Base-by-base conservation (phyloP, 2,329 filamentous ascomycete species). In the Talaromyces sp. region DNA sequence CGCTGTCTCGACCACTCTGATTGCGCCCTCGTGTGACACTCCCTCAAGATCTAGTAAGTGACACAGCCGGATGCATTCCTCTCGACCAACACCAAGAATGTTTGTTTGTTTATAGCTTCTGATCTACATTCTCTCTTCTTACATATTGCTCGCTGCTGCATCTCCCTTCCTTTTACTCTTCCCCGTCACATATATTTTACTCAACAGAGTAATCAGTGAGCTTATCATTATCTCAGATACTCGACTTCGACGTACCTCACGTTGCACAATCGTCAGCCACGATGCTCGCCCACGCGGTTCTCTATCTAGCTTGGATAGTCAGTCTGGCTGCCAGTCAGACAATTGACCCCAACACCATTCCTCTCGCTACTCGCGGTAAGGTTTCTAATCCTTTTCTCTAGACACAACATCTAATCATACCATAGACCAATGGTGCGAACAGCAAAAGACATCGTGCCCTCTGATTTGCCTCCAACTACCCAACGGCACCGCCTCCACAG, bases 401-500 rank as follows among this genome's bases (percentile, higher is more conserved):
- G 52, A 48, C 9, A 43, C 9, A 39, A 16, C 13, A 27, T 39
- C 33, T 61, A 50, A 60, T 22, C 7, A 14, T n/a, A 35, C 3
- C 22, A 62, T 67, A 82, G 78, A 74, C 10, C 68, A 75, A 64
- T 82, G 81, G 81, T 82, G 81, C 68, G 63, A 69, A 45, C 72
- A 75, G 43, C 81, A 82, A 66, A 73, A 72, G 27, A 73, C 76
- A 5, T 70, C 78, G 14, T 82, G 81, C 62, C 81, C 80, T 6
- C 73, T 82, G 48, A 73, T 82, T 60, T 82, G 81, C 65, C 70
- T 79, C 43, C 80, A 82, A 66, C 65, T 78, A 22, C 70, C 72
- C 16, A 76, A 74, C 54, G 72, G 77, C 24, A 72, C 75, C 1
- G 74, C 73, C 1, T 64, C 65, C 3, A 77, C 79, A 6, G 65